These are phyloP conservation scores for Lactarius trivialis DNA, from an alignment of 768 basidiomycete genomes.

Conservation along the genomic window DNA sequence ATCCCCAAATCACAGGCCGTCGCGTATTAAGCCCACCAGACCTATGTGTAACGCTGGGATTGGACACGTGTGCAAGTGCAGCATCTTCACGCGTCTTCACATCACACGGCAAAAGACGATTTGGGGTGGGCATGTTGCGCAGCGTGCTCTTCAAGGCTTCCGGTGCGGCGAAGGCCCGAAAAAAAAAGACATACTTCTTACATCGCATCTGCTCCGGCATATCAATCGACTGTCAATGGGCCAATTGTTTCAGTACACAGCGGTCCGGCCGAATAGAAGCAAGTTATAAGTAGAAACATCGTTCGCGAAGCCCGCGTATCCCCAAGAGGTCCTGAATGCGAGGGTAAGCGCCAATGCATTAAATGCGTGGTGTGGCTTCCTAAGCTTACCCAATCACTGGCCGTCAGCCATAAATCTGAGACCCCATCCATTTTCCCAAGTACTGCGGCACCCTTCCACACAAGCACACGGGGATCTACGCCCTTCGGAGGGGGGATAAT, in stretches of 20 bases:
- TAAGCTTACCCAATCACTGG: conserved; percentile 74
- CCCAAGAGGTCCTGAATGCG: conserved; percentile 59
- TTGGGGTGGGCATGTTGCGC: neutral
- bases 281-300: conserved; percentile 67
- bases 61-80: neutral
- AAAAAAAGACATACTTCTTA: neutral
- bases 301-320: conserved; percentile 74
- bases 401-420: conserved; percentile 83
- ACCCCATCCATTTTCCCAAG: conserved; percentile 89
- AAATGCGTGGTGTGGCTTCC: neutral
- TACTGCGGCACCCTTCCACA: conserved; percentile 93
- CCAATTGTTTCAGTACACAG: conserved; percentile 1
- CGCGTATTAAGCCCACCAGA: neutral
- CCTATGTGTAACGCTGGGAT: neutral
- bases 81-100: neutral
- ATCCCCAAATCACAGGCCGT: neutral
- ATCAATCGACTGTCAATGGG: neutral
- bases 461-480: conserved; percentile 79
- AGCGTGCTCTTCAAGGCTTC: neutral
- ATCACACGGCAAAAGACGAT: neutral
- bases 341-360: conserved; percentile 4
- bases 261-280: neutral
- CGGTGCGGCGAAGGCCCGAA: neutral
- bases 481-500: conserved; percentile 94
- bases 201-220: neutral